phyloP scores from a whole-genome alignment of 1,139 yeast genomes.

The Saccharomyces hybrid region DNA sequence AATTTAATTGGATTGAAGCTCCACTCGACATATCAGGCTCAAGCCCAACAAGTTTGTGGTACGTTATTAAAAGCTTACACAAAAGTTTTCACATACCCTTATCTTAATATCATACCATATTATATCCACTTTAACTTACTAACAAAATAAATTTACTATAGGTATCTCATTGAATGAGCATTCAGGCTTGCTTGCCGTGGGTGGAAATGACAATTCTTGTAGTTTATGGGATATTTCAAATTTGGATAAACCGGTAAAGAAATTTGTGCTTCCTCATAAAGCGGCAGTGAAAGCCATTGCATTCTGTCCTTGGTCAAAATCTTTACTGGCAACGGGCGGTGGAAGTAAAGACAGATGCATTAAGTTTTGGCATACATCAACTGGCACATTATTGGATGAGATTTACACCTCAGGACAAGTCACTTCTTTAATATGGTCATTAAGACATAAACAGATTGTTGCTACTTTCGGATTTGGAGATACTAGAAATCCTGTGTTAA shows the following conservation, averaged over 20 bases:
- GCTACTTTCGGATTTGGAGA: slow-evolving; percentile 80
- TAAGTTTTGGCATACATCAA: slow-evolving; percentile 77
- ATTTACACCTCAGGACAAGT: slow-evolving; percentile 62
- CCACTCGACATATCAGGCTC: slow-evolving; percentile 39
- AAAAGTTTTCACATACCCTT: background rate
- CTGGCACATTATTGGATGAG: slow-evolving; percentile 61
- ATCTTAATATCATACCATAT: slow-evolving; percentile 1
- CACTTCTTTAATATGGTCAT: slow-evolving; percentile 75
- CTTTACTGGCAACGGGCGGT: slow-evolving; percentile 73
- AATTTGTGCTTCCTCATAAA: slow-evolving; percentile 47
- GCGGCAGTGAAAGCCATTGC: slow-evolving; percentile 82
- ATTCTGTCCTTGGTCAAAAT: slow-evolving; percentile 73
- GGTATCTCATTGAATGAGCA: slow-evolving; percentile 50
- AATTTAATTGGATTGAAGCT: slow-evolving; percentile 1
- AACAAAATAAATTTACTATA: slow-evolving; percentile 12
- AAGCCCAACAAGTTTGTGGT: slow-evolving; percentile 67
- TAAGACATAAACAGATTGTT: slow-evolving; percentile 50
- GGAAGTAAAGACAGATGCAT: slow-evolving; percentile 65
- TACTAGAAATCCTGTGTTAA: slow-evolving; percentile 38
- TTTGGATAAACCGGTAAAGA: slow-evolving; percentile 37
- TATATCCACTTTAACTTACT: slow-evolving; percentile 1
- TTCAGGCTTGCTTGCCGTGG: slow-evolving; percentile 52
- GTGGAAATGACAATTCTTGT: slow-evolving; percentile 68
- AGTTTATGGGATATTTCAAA: slow-evolving; percentile 55
- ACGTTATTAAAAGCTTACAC: slow-evolving; percentile 15